Evolutionary conservation across 2,329 filamentous ascomycete species (phyloP), one percentile per base, ranked within the genome.

Genomic region (Tolypocladium nubicola): DNA sequence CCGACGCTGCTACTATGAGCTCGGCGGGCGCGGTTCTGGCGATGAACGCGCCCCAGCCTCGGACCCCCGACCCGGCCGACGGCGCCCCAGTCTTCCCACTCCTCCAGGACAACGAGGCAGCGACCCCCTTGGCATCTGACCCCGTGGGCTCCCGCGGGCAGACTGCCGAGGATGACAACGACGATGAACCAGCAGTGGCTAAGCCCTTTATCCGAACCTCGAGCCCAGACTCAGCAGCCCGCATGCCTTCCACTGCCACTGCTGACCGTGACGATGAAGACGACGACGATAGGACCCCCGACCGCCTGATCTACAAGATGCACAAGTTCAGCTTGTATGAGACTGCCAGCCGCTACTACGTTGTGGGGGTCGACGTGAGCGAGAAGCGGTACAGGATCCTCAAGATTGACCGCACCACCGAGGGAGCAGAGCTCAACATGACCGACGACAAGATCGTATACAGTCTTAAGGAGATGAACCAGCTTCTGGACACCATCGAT

Each of bases 281-380:
- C 10, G 60, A 72, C 38, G 70, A 73, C 21, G 68, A 69, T 19
- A 68, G 66, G 16, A 63, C 65, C 1, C 65, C 66, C 6, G 70
- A 74, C 56, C 72, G 75, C 26, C 64, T 76, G 21, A 70, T 78
- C 50, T 79, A 81, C 71, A 82, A 81, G 69, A 96, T 99, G 90
- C 91, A 97, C 76, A 95, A 94, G 67, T 97, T 96, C 72, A 94
- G 89, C n/a, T 76, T 99, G 26, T 97, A 99, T 72, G 94, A 99
- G 75, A 99, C 94, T 3, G 89, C 90, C 14, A 90, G 87, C 57
- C 84, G 90, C 55, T 99, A 94, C 72, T 99, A 97, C 71, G 87
- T 99, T 62, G 90, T 97, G 21, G 94, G 94, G 16, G 88, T 89
- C 55, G 94, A 99, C 69, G 84, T 96, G 57, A 86, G 90, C 63